phyloP scores from a whole-genome alignment of 257 asterid genomes.

The Galeopsis tetrahit region DNA sequence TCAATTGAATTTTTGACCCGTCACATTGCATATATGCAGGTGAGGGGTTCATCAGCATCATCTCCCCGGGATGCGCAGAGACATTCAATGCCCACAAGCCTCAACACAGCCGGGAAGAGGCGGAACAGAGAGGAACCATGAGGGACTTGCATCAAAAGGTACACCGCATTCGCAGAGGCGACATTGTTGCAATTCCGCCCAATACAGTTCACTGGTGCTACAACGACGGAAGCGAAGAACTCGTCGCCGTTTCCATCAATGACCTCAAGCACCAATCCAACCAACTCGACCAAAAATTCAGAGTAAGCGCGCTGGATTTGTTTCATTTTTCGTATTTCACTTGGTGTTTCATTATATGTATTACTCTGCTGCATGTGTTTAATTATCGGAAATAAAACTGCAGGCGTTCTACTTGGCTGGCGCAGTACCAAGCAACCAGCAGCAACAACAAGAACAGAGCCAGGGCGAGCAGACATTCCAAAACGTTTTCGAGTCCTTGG shows the following conservation, averaged over 20 bases:
- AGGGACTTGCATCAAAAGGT: slow-evolving; percentile 68
- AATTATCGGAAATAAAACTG: background rate
- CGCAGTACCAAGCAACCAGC: slow-evolving; percentile 40
- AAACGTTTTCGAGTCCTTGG: slow-evolving; percentile 55
- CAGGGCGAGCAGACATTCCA: slow-evolving; percentile 35
- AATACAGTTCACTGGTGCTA: slow-evolving; percentile 74
- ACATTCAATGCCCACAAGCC: slow-evolving; percentile 41
- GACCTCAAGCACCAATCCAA: slow-evolving; percentile 71
- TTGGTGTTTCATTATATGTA: background rate
- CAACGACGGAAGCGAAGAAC: slow-evolving; percentile 63
- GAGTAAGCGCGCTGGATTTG: slow-evolving; percentile 54
- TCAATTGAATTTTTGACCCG: too few species aligned
- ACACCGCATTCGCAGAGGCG: slow-evolving; percentile 61
- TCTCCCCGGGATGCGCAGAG: slow-evolving; percentile 76
- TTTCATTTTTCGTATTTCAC: background rate
- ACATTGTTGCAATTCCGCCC: slow-evolving; percentile 64
- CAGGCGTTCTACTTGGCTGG: slow-evolving; percentile 75
- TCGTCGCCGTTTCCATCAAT: slow-evolving; percentile 59
- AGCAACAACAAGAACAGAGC: slow-evolving; percentile 14
- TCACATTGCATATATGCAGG: slow-evolving; percentile 51
- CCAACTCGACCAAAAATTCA: slow-evolving; percentile 71
- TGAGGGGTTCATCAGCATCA: slow-evolving; percentile 54
- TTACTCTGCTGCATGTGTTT: too few species aligned
- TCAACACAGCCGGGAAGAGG: slow-evolving; percentile 15
- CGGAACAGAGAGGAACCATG: slow-evolving; percentile 11